These are phyloP conservation scores for Thecaphora frezii DNA, from an alignment of 1,284 basidiomycete genomes.

Conservation along the genomic window DNA sequence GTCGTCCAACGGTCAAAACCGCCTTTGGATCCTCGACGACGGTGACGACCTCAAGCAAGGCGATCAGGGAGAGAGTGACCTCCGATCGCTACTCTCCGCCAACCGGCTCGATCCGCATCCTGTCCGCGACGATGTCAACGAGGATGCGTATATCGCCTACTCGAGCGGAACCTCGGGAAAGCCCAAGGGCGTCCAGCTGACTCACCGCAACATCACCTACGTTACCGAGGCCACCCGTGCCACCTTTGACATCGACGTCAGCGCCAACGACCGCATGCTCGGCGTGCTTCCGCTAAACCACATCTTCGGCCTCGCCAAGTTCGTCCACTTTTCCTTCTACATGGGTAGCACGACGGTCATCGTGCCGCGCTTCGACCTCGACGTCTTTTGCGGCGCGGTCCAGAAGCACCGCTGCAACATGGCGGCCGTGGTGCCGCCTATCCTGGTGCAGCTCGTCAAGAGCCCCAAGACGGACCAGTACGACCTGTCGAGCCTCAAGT, in stretches of 20 bases:
- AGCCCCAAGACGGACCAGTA: conserved; percentile 74
- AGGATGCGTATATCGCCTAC: conserved; percentile 47
- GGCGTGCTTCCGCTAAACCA: conserved; percentile 50
- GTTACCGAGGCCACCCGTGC: conserved; percentile 32
- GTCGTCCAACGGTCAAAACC: conserved; percentile 28
- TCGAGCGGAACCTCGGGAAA: conserved; percentile 55
- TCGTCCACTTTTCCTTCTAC: conserved; percentile 68
- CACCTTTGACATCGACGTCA: conserved; percentile 28
- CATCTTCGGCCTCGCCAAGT: conserved; percentile 63
- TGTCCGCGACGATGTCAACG: conserved; percentile 28
- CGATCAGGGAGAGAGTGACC: conserved; percentile 38
- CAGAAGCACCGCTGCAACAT: conserved; percentile 70
- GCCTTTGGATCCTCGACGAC: conserved; percentile 52
- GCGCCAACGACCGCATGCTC: conserved; percentile 25
- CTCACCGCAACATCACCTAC: conserved; percentile 47
- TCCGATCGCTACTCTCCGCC: conserved; percentile 29
- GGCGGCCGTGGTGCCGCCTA: conserved; percentile 77
- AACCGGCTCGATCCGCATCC: conserved; percentile 29
- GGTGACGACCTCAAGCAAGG: conserved; percentile 35
- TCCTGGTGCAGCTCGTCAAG: conserved; percentile 74
- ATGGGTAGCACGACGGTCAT: conserved; percentile 69
- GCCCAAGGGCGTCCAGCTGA: conserved; percentile 55
- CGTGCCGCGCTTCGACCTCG: conserved; percentile 73
- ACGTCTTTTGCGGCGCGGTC: conserved; percentile 69
- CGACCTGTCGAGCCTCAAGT: conserved; percentile 68